Conservation (phyloP, 768 basidiomycete genomes). For the Tylopilus balloui region DNA sequence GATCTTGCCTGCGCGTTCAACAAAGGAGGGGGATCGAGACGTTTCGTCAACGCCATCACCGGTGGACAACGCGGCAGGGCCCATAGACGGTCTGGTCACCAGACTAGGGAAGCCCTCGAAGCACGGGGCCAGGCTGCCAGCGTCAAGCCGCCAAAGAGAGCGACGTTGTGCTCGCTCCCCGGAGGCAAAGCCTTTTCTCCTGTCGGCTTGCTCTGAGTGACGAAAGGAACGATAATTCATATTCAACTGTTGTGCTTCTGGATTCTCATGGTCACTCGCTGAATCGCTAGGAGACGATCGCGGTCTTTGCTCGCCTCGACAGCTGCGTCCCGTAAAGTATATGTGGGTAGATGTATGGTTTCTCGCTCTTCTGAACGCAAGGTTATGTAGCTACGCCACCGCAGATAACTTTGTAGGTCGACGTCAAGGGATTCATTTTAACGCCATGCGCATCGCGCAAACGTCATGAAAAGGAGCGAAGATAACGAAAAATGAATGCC, state of each 20-base stretch:
- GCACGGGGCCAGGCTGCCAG: too few relatives aligned
- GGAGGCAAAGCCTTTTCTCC: conserved; percentile 10
- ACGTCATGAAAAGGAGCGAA: background rate
- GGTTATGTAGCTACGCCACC: background rate
- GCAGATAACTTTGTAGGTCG: background rate
- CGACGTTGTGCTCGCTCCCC: too few relatives aligned
- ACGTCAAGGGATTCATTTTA: background rate
- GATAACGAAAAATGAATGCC: background rate
- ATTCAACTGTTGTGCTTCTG: background rate
- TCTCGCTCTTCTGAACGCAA: background rate
- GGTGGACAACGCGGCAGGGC: too few relatives aligned
- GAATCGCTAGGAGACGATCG: conserved; percentile 11
- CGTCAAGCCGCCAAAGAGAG: too few relatives aligned
- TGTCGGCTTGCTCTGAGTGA: conserved; percentile 30
- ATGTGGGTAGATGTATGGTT: background rate
- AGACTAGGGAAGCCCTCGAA: too few relatives aligned
- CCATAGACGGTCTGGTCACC: too few relatives aligned
- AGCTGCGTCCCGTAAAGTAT: conserved; percentile 12
- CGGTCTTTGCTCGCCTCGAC: conserved; percentile 13
- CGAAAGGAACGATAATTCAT: background rate
- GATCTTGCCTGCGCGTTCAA: too few relatives aligned
- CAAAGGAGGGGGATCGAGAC: too few relatives aligned
- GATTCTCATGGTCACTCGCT: background rate
- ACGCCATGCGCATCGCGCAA: background rate
- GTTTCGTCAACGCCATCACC: too few relatives aligned